phyloP scores from a whole-genome alignment of 2,329 filamentous ascomycete genomes.

The Colletotrichum liaoningense region DNA sequence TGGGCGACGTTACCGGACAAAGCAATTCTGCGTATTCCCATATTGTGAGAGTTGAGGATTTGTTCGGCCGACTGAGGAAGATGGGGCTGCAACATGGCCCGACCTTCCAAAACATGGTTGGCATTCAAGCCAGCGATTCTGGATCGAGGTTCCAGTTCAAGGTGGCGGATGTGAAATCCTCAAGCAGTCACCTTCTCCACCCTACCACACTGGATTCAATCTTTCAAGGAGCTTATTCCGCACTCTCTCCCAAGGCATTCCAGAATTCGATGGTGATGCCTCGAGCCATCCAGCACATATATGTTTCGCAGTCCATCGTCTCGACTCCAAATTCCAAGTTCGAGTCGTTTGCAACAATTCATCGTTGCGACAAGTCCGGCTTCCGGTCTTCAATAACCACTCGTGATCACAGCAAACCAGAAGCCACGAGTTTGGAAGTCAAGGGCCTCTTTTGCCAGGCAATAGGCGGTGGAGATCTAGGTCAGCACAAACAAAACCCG shows the following conservation, averaged over 20 bases:
- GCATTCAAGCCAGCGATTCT: constrained; percentile 42
- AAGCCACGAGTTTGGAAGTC: background rate
- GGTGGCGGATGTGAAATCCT: constrained; percentile 56
- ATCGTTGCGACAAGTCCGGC: background rate
- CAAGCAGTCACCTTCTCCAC: constrained; percentile 55
- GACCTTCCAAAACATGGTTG: constrained; percentile 14
- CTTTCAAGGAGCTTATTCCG: constrained; percentile 19
- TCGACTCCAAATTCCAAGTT: background rate
- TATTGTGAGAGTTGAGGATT: constrained; percentile 55
- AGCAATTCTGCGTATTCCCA: constrained; percentile 41
- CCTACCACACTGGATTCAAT: constrained; percentile 23
- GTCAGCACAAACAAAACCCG: background rate
- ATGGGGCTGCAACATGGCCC: constrained; percentile 19
- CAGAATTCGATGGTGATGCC: constrained; percentile 22
- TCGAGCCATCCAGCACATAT: constrained; percentile 45
- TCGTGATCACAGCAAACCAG: background rate
- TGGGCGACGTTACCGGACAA: constrained; percentile 41
- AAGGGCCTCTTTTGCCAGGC: constrained; percentile 24
- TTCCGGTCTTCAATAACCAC: constrained; percentile 7
- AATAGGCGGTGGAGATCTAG: background rate
- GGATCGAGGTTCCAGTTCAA: constrained; percentile 59
- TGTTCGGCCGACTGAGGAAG: constrained; percentile 49
- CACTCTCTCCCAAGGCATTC: background rate
- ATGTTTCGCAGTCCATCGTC: constrained; percentile 41
- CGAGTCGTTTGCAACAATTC: background rate